Evolutionary conservation across 176 grass and related monocot species (phyloP), one percentile per base, ranked within the genome.

Genomic region (Triticum dicoccoides): DNA sequence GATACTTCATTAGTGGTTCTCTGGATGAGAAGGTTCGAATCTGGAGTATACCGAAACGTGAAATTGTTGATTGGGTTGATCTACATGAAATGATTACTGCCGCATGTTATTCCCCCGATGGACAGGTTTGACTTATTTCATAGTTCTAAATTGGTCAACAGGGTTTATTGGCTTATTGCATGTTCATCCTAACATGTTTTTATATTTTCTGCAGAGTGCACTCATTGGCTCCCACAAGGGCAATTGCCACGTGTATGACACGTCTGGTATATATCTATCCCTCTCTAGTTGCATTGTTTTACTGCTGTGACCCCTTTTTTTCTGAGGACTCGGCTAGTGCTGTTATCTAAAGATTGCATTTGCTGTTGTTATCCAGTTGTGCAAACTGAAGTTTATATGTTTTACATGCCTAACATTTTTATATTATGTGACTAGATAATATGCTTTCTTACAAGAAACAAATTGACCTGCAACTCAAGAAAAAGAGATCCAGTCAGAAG

Each of bases 31-130:
- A 98, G 61, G 92, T 98, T 42, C 91, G 96, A 61, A 98, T 98
- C 77, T 98, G 96, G 96, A 96, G 92, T 84, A 90, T 98, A 83
- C 96, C 90, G 41, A 92, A 98, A 49, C 96, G 94, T 14, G 82
- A 98, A 92, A 91, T 98, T 79, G 93, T 98, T 79, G 96, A 96
- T 79, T 98, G 96, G 96, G 87, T 90, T 65, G 96, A 98, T 91
- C 89, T 98, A 49, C 96, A 98, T 81, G 96, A 98, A 88, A 96
- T 98, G 91, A 89, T 98, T 83, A 98, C 96, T 84, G 93, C 96
- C 84, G 94, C 92, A 73, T 98, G 96, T 62, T 98, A 96, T 84
- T 91, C 93, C 49, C 96, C 96, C 7, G 96, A 98, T 87, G 97
- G 97, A 84, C 89, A 96, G 94, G 97, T 98, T 87, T 81, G 65